Evolutionary conservation across 805 yeast species (phyloP), one percentile per base, ranked within the genome.

Genomic region (Kurtzmaniella cleridarum): DNA sequence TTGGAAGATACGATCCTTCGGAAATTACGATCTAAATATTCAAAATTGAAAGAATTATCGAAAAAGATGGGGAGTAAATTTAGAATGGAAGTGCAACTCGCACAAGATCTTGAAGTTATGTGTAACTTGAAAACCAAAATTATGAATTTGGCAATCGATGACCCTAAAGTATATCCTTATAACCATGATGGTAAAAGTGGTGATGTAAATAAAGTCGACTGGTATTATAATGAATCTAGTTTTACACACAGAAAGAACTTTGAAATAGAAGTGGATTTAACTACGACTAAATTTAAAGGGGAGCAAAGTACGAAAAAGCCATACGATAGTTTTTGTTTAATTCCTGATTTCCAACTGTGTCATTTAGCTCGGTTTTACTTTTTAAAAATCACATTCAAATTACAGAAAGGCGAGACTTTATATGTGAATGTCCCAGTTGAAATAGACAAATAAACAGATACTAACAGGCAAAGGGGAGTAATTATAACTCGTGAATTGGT

Each of bases 341-440:
- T 62, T 20, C 71, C 72, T 10, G 54, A 57, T 39, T 66, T 66
- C 47, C 72, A 66, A 42, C 50, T 57, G 17, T 66, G 72, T 42
- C 45, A 49, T 34, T 31, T 61, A 39, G 53, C 57, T 1, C 45
- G 72, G 30, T 34, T 61, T 28, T 66, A 66, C 45, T 62, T 60
- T 38, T 35, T 64, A 6, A 51, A 50, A 34, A 35, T 59, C 3
- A 28, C 39, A 24, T 14, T 62, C 12, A 20, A 20, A 14, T 18
- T 36, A 5, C 34, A 27, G 29, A 36, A 36, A 23, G 39, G 39
- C 9, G 39, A 36, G 20, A 9, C 14, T 5, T 11, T 36, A 23
- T 23, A 17, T 13, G 29, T 29, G 3, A 14, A 36, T 12, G 32
- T 36, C 12, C 39, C 39, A 5, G n/a, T 36, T 29, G 32, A 27